These are phyloP conservation scores for Candida lessepsii DNA, from an alignment of 805 yeast species.

Conservation along the genomic window DNA sequence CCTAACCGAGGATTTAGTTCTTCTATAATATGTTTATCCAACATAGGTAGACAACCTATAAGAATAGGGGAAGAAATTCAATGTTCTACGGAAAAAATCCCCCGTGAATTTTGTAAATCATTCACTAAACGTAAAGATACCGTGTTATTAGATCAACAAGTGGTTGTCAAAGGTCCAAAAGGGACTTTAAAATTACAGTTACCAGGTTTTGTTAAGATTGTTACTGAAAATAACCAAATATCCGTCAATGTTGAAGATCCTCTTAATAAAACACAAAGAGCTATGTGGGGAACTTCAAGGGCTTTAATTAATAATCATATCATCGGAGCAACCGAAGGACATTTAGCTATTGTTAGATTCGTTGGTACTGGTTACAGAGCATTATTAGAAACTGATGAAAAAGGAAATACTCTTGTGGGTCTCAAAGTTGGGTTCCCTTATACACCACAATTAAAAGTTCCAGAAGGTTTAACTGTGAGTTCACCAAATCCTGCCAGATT, in stretches of 20 bases:
- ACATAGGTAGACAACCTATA: slow-evolving; percentile 81
- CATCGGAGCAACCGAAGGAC: slow-evolving; percentile 91
- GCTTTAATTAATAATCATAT: slow-evolving; percentile 74
- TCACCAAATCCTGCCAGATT: slow-evolving; percentile 86
- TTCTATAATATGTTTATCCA: slow-evolving; percentile 37
- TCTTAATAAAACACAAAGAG: slow-evolving; percentile 61
- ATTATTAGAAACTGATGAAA: slow-evolving; percentile 54
- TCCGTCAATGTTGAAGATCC: slow-evolving; percentile 58
- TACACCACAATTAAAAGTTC: slow-evolving; percentile 72
- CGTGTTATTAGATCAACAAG: slow-evolving; percentile 54
- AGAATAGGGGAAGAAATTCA: slow-evolving; percentile 61
- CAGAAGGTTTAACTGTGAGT: slow-evolving; percentile 69
- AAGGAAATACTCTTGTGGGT: slow-evolving; percentile 55
- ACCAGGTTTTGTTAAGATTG: slow-evolving; percentile 66
- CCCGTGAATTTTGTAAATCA: slow-evolving; percentile 52
- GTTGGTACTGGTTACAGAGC: slow-evolving; percentile 98
- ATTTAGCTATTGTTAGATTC: slow-evolving; percentile 77
- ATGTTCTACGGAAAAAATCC: slow-evolving; percentile 46
- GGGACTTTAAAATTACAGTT: slow-evolving; percentile 64
- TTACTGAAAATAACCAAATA: slow-evolving; percentile 31
- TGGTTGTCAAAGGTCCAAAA: slow-evolving; percentile 72
- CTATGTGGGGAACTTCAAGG: slow-evolving; percentile 96
- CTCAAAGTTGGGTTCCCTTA: slow-evolving; percentile 88
- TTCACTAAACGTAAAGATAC: slow-evolving; percentile 67
- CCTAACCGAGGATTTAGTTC: neutral